phyloP scores from a whole-genome alignment of 1,139 yeast genomes.

The Taphrina communis region DNA sequence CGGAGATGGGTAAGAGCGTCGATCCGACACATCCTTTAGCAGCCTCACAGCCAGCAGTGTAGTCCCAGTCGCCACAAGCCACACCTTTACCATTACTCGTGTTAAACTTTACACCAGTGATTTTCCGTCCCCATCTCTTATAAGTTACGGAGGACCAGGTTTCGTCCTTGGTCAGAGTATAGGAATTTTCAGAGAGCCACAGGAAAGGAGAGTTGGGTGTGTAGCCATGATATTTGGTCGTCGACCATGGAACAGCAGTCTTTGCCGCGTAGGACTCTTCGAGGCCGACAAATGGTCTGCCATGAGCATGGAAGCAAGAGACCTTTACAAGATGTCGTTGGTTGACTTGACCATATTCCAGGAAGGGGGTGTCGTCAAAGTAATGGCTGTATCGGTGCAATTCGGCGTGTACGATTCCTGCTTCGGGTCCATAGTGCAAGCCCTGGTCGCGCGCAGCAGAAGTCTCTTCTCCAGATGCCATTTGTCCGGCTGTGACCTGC shows the following conservation, averaged over 20 bases:
- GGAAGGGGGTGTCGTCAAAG: slow-evolving; percentile 2
- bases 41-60: not conserved
- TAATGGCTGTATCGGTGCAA: not conserved
- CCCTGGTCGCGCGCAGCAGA: too few relatives aligned
- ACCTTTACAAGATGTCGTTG: not conserved
- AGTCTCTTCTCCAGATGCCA: too few relatives aligned
- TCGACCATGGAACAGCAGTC: not conserved
- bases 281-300: slow-evolving; percentile 2
- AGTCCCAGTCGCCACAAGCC: slow-evolving; percentile 1
- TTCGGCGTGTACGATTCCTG: not conserved
- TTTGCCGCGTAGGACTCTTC: not conserved
- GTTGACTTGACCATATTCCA: not conserved
- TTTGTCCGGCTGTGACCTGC: too few relatives aligned
- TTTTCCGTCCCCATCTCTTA: slow-evolving; percentile 3
- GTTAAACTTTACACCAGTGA: not conserved
- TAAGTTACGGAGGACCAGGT: not conserved
- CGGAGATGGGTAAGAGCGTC: not conserved
- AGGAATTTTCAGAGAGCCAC: not conserved
- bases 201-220: slow-evolving; percentile 3
- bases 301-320: slow-evolving; percentile 6
- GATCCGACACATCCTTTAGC: not conserved
- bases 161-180: not conserved
- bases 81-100: not conserved
- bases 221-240: slow-evolving; percentile 7
- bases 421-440: slow-evolving; percentile 8